phyloP scores from a whole-genome alignment of 2,329 filamentous ascomycete species.

The Neoscytalidium dimidiatum region DNA sequence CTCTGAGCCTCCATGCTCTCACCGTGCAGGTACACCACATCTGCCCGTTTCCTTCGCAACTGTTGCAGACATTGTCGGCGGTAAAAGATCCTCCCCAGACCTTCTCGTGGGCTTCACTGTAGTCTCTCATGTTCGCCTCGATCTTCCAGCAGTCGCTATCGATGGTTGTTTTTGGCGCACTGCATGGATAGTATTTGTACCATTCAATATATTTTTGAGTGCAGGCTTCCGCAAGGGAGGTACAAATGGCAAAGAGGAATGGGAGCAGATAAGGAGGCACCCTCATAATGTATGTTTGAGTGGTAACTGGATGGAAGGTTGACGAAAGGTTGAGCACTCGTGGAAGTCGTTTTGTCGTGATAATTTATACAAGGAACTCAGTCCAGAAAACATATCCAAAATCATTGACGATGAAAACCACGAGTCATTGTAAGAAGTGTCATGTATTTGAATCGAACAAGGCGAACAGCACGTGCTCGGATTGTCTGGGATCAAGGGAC shows the following conservation, averaged over 20 bases:
- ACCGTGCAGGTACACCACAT: not conserved
- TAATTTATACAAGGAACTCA: too few species aligned
- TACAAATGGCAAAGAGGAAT: not conserved
- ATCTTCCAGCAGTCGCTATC: not conserved
- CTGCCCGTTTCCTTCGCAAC: not conserved
- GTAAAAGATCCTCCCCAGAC: not conserved
- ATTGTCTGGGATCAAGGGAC: too few species aligned
- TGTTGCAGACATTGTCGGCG: not conserved
- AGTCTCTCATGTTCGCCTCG: not conserved
- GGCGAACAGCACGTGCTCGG: too few species aligned
- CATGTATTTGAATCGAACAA: too few species aligned
- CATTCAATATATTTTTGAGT: not conserved
- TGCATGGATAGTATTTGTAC: not conserved
- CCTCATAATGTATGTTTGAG: not conserved
- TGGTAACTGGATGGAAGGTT: too few species aligned
- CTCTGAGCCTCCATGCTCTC: not conserved
- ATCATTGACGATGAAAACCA: too few species aligned
- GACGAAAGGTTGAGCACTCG: too few species aligned
- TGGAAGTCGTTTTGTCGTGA: too few species aligned
- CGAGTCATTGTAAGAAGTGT: too few species aligned
- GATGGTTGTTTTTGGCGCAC: not conserved
- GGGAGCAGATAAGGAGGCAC: not conserved
- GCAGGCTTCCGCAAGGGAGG: not conserved
- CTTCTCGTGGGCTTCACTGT: not conserved
- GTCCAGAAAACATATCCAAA: too few species aligned